A percentile compares a stretch with the other conserved stretches of the same genome.
phyloP scores from a whole-genome alignment of 1,284 basidiomycete species.

The Malassezia brasiliensis region DNA sequence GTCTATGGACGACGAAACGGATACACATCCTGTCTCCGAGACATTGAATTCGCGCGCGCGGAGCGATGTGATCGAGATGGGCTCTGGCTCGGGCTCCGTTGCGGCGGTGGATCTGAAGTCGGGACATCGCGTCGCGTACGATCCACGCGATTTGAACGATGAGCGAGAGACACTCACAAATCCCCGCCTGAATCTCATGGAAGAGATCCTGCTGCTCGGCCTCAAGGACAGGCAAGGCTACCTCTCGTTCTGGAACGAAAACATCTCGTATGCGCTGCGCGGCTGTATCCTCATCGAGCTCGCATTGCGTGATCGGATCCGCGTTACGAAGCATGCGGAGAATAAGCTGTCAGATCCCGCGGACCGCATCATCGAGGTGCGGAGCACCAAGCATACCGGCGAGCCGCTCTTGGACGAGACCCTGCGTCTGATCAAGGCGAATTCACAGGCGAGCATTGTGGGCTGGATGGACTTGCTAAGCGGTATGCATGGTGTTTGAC shows the following conservation, averaged over 20 bases:
- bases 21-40: not conserved
- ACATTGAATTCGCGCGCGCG: not conserved
- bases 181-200: constrained; percentile 86
- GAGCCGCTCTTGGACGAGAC: constrained; percentile 46
- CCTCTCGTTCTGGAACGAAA: constrained; percentile 48
- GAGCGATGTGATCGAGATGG: not conserved
- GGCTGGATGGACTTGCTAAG: constrained; percentile 47
- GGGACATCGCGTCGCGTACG: constrained; percentile 63
- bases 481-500: constrained; percentile 11
- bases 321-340: constrained; percentile 28
- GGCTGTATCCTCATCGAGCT: constrained; percentile 46
- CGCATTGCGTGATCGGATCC: constrained; percentile 36
- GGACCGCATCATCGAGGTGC: constrained; percentile 39
- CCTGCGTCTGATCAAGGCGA: constrained; percentile 38
- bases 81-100: constrained; percentile 20
- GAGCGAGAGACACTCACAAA: constrained; percentile 64
- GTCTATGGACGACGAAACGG: constrained; percentile 3
- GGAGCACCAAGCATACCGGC: constrained; percentile 37
- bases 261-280: constrained; percentile 45
- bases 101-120: constrained; percentile 19
- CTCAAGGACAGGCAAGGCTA: constrained; percentile 64
- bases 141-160: constrained; percentile 78
- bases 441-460: constrained; percentile 32
- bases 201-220: constrained; percentile 85
- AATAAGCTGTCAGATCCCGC: constrained; percentile 22